These are phyloP conservation scores for Aspergillus steynii DNA, from an alignment of 495 filamentous ascomycete species.

Conservation along the genomic window DNA sequence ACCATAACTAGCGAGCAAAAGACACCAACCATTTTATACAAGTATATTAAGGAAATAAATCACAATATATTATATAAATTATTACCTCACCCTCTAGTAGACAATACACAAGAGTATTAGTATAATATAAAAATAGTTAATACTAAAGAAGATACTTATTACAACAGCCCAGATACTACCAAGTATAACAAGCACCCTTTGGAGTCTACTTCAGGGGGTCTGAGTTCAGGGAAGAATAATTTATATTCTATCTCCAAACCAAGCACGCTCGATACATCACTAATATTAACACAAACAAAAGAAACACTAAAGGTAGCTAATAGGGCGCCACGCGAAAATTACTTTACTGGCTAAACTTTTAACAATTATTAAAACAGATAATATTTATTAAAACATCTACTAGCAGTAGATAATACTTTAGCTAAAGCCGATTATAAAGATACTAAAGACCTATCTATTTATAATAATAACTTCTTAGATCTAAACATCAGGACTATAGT, in stretches of 20 bases:
- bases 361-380: background rate
- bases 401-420: background rate
- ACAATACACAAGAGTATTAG: background rate
- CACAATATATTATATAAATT: background rate
- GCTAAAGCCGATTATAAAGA: background rate
- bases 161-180: background rate
- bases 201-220: background rate
- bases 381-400: slow-evolving; percentile 6
- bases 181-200: background rate
- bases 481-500: background rate
- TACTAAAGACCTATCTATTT: background rate
- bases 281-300: background rate
- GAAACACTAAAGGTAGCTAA: background rate
- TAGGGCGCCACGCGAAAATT: background rate
- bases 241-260: slow-evolving; percentile 1
- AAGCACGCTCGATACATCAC: slow-evolving; percentile 3
- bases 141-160: background rate
- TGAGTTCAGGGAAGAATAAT: background rate
- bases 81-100: background rate
- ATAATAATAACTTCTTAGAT: slow-evolving; percentile 1
- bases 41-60: background rate
- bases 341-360: slow-evolving; percentile 1
- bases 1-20: background rate
- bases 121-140: background rate
- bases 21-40: background rate